Base-by-base conservation (phyloP, 208 protist genomes). In the Leishmania tarentolae region DNA sequence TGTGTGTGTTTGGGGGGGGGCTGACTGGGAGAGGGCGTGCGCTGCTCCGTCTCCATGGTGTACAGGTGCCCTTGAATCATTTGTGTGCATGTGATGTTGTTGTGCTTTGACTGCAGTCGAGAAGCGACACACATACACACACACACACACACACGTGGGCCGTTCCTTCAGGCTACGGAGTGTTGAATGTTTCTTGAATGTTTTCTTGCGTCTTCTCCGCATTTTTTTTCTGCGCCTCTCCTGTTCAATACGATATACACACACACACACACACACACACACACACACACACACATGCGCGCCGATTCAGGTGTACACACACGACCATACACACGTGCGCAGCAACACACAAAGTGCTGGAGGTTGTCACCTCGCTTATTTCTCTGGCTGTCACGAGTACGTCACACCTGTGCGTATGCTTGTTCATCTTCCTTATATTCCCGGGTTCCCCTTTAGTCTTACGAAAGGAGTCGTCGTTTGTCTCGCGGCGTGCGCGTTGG, bases 361-460 rank as follows among this genome's bases (percentile, higher is more conserved):
- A 72, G 68, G 68, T 72, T 72, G 17, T 72, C 68, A 72, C 68
- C 68, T 72, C 68, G 46, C n/a, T 35, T 47, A 17, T 72, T 40
- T 77, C 42, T 40, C 31, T 6, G 15, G 8, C 28, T 31, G 3
- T 40, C 28, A 15, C 28, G 40, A 19, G 3, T 46, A 61, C 56
- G 17, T n/a, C 56, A 24, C 56, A n/a, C 56, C 1, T 21, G 0
- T 7, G 19, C 53, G 19, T 28, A 19, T 28, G 53, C 28, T 28
- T 59, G 47, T 15, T 57, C 61, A 17, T 31, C 46, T 28, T 46
- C 37, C 65, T 46, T 15, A 3, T 46, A 31, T 46, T 24, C 46
- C 31, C 6, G 31, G 61, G 9, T 40, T 68, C 4, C 61, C 0
- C 42, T 50, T 50, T 50, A 50, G 47, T 50, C 8, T 50, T 50